These are phyloP conservation scores for Fusarium luffae DNA, from an alignment of 2,329 filamentous ascomycete genomes.

Conservation along the genomic window DNA sequence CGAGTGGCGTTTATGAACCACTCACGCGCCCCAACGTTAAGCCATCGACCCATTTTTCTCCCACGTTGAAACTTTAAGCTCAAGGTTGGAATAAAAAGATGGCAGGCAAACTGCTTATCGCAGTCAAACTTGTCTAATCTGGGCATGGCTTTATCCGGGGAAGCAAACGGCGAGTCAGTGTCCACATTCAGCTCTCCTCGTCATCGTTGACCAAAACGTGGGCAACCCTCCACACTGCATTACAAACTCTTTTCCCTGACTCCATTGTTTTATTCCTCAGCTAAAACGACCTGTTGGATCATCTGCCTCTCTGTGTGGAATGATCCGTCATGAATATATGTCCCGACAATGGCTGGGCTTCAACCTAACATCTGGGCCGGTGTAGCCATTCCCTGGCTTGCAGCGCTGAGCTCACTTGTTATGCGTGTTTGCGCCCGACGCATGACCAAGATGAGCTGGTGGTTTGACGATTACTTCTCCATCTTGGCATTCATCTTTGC, in stretches of 20 bases:
- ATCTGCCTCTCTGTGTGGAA: not conserved
- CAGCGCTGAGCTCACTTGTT: constrained; percentile 27
- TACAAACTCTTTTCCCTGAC: not conserved
- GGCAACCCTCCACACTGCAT: not conserved
- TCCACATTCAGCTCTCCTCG: not conserved
- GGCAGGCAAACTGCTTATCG: not conserved
- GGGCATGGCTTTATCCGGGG: not conserved
- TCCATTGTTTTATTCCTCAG: not conserved
- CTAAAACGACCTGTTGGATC: not conserved
- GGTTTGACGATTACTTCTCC: constrained; percentile 41
- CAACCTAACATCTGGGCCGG: constrained; percentile 37
- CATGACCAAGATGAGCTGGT: constrained; percentile 39
- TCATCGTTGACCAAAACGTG: not conserved
- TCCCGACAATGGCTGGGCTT: constrained; percentile 37
- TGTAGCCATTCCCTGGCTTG: constrained; percentile 39
- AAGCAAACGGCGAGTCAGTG: constrained; percentile 7
- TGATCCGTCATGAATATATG: not conserved
- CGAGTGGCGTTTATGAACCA: not conserved
- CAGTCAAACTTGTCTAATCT: not conserved
- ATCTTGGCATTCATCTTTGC: constrained; percentile 38
- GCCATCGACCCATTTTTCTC: not conserved
- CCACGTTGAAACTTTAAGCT: not conserved
- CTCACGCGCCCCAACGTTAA: not conserved
- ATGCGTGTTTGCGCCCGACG: constrained; percentile 35
- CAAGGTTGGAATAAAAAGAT: not conserved